Base-by-base conservation (phyloP, 1,284 basidiomycete genomes). In the Rhodotorula sp. region DNA sequence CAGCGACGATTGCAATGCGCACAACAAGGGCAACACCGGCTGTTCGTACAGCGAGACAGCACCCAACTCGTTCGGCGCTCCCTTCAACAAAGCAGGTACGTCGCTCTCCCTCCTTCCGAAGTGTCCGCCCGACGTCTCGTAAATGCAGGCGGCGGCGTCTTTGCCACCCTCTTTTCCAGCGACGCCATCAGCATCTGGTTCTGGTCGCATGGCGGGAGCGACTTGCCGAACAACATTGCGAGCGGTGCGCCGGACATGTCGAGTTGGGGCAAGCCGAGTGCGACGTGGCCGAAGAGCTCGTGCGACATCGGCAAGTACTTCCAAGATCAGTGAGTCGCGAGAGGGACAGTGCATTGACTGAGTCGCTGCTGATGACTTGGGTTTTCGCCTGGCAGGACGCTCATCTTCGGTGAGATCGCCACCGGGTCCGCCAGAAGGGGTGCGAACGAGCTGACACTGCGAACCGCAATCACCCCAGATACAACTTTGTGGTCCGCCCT, bases 1-100 rank as follows among this genome's bases (percentile, higher is more conserved):
- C 61, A 66, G 62, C n/a, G 34, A 62, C 29, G 61, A 66, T 44
- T 72, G 70, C 39, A 68, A 67, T 61, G 65, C 64, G 4, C 60
- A 68, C 32, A 29, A 46, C 19, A 62, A 72, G 29, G 56, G 53
- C 24, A 72, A 72, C 32, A 34, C 59, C 6, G 69, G 70, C 8
- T 72, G 70, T 29, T 64, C 61, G 8, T 70, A 70, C 44, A 65
- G 64, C 29, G 54, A 66, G 24, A n/a, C 39, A 17, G 39, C 39
- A 17, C 19, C 39, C 39, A 44, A 44, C 39, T 44, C 39, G 39
- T 44, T 15, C 39, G 39, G 39, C 39, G 39, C 39, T 8, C 39
- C 7, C 3, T 70, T 70, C 64, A 64, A 66, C 30, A 39, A 44
- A 30, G 63, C 58, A 6, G 67, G 66, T 24, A 22, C 11, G n/a